Base-by-base conservation (phyloP, 2,329 filamentous ascomycete species). In the Stachybotrys elegans region DNA sequence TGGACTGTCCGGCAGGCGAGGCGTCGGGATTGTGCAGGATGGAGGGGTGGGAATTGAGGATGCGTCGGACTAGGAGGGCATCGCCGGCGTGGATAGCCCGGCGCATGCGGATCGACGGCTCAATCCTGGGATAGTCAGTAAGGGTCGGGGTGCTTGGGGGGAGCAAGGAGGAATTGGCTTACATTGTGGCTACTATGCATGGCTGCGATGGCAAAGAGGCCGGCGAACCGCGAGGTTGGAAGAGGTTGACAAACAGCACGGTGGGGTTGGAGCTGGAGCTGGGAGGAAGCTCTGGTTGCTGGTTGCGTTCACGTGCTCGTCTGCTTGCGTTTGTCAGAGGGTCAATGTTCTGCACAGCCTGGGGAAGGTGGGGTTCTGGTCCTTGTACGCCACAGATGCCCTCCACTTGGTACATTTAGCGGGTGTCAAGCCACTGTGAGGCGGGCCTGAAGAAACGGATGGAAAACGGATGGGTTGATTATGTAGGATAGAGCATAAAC, bases 61-160 rank as follows among this genome's bases (percentile, higher is more conserved):
- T 90, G 60, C 89, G 86, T 53, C 76, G 70, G 54, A 90, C 84
- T 51, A 95, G 84, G 44, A 81, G 70, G 42, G 71, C 66, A 63
- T 92, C 85, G 63, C 86, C 83, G 57, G 81, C 76, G 60, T 84
- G 77, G 62, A 95, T 92, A 48, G 90, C 89, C 55, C 89, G 84
- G 52, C 89, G 85, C 36, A 94, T 74, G 56, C 89, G 86, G 62
- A 83, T 79, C 45, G 83, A 78, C 46, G 87, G 78, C 51, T 89
- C 83, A 67, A 92, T 89, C 85, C 83, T 89, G 49, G 6, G 35
- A 42, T 1, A 16, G 32, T 12, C 5, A 13, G 19, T 40, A 16
- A n/a, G 21, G n/a, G 34, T 36, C 17, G 21, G 34, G 6, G 17
- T 36, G 14, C 7, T 16, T 12, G 4, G 16, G 7, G 16, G 4